Evolutionary conservation across 2,329 filamentous ascomycete species (phyloP).

Genomic region (Gnomoniopsis smithogilvyi): DNA sequence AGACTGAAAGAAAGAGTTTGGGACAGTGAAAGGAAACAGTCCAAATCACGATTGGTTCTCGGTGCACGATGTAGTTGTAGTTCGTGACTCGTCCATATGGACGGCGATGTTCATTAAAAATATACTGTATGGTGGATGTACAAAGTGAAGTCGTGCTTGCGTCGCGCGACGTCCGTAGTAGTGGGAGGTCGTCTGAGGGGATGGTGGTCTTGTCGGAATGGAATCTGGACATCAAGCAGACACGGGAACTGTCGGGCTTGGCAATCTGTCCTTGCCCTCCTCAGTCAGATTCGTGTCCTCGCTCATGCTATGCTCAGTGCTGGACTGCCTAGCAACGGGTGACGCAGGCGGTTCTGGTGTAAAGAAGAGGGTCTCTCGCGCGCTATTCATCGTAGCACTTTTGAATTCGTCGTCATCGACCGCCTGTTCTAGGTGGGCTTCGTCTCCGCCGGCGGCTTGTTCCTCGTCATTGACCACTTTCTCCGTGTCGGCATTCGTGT

Average conservation of each 20-base stretch:
- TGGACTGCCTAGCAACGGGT: conserved; percentile 22
- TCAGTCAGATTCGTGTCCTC: conserved; percentile 21
- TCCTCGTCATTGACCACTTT: conserved; percentile 18
- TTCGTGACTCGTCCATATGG: not conserved
- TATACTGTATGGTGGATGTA: conserved; percentile 4
- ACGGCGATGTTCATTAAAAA: conserved; percentile 13
- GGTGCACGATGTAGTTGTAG: not conserved
- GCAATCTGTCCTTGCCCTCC: conserved; percentile 6
- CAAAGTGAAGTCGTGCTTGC: conserved; percentile 10
- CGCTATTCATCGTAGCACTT: conserved; percentile 28
- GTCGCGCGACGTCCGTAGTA: conserved; percentile 6
- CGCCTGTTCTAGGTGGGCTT: conserved; percentile 11
- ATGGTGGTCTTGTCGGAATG: not conserved
- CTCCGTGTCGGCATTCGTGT: conserved; percentile 5
- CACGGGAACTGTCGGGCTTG: conserved; percentile 6
- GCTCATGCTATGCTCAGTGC: conserved; percentile 20
- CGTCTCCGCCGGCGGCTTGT: conserved; percentile 6
- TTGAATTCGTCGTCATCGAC: conserved; percentile 22
- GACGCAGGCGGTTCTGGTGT: conserved; percentile 39
- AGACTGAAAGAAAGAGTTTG: conserved; percentile 1
- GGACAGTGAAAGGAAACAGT: not conserved
- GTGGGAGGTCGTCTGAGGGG: not conserved
- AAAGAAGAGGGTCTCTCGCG: conserved; percentile 34
- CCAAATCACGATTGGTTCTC: not conserved
- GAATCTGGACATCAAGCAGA: conserved; percentile 11